Percentiles rank a stretch among this genome's conserved stretches.
Conservation (phyloP, 495 filamentous ascomycete species). For the Lophium mytilinum region DNA sequence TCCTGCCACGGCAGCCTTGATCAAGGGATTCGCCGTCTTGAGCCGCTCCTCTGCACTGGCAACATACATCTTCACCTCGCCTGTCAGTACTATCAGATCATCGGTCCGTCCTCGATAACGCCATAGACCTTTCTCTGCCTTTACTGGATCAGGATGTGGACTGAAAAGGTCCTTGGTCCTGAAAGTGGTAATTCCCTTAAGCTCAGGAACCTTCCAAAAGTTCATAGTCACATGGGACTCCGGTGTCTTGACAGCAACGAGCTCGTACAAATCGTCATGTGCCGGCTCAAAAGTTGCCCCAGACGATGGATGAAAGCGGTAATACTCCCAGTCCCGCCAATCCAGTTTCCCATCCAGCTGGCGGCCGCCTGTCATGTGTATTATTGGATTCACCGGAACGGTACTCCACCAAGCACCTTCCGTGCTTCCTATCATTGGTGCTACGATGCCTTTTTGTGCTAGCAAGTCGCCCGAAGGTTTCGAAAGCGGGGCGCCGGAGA, state of each 20-base stretch:
- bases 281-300: not conserved
- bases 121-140: not conserved
- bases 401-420: not conserved
- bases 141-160: not conserved
- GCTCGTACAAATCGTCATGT: not conserved
- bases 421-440: not conserved
- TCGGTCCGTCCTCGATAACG: not conserved
- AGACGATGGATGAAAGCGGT: not conserved
- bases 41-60: not conserved
- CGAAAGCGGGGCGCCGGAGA: not conserved
- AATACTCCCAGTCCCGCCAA: not conserved
- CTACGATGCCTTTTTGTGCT: not conserved
- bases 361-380: too few relatives aligned
- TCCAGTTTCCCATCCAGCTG: not conserved
- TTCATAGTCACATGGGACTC: not conserved
- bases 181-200: not conserved
- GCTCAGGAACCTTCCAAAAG: not conserved
- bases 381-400: not conserved
- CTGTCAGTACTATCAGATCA: not conserved
- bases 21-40: not conserved
- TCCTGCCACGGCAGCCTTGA: not conserved
- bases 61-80: not conserved
- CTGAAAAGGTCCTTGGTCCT: not conserved
- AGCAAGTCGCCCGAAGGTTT: not conserved
- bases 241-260: not conserved